Evolutionary conservation across 352 stramenopile genomes (phyloP).

Genomic region (Phytophthora citrophthora): DNA sequence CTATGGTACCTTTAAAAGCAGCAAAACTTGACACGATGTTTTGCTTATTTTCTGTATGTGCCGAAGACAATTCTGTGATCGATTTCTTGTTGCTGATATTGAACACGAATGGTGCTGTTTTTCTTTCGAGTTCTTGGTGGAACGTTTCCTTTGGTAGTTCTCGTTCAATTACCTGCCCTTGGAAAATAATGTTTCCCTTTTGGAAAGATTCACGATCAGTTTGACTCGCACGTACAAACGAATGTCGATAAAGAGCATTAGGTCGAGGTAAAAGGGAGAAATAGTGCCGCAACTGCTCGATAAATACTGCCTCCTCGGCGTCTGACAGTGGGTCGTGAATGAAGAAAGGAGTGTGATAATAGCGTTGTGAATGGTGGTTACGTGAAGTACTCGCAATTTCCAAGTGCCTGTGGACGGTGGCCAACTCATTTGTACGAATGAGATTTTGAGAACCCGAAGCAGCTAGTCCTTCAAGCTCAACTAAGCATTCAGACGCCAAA

Average conservation of each 20-base stretch:
- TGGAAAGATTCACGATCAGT: conserved; percentile 28
- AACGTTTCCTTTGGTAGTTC: conserved; percentile 20
- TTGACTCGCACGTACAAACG: conserved; percentile 32
- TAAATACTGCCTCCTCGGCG: conserved; percentile 11
- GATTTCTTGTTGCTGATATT: conserved; percentile 8
- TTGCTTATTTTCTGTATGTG: background rate
- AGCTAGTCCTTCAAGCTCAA: conserved; percentile 4
- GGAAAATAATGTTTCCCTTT: conserved; percentile 67
- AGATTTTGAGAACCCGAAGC: background rate
- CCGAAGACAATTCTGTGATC: background rate
- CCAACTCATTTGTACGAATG: background rate
- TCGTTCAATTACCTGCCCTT: conserved; percentile 41
- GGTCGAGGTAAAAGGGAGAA: conserved; percentile 44
- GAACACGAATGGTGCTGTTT: conserved; percentile 44
- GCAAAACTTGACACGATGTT: conserved; percentile 41
- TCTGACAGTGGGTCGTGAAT: conserved; percentile 26
- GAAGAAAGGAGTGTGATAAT: conserved; percentile 40
- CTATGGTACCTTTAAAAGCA: conserved; percentile 37
- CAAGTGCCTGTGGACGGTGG: conserved; percentile 9
- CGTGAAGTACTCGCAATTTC: conserved; percentile 2
- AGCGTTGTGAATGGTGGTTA: conserved; percentile 12
- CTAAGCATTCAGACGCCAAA: conserved; percentile 32
- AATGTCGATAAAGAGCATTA: conserved; percentile 52
- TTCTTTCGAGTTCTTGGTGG: conserved; percentile 36
- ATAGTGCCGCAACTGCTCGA: conserved; percentile 35